Percentiles rank a stretch among this genome's conserved stretches.
These are phyloP conservation scores for Blattamonas nauphoetae DNA, from an alignment of 78 protist species.

Conservation along the genomic window DNA sequence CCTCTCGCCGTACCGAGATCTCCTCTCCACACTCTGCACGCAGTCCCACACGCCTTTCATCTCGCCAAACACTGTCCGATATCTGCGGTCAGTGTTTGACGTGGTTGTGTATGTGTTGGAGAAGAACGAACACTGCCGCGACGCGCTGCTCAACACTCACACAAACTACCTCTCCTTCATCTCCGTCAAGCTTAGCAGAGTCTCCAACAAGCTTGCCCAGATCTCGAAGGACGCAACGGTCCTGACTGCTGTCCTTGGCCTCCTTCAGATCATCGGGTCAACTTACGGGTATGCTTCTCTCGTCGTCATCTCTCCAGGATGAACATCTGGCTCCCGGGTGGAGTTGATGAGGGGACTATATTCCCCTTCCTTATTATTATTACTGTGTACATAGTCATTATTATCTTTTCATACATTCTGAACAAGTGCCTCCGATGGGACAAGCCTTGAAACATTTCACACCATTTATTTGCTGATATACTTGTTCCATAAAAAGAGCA, in stretches of 20 bases:
- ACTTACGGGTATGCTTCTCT: background rate
- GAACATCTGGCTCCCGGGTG: background rate
- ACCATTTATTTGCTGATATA: no score
- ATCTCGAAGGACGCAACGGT: background rate
- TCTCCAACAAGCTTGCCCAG: background rate
- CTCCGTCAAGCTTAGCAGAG: background rate
- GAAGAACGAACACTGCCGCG: background rate
- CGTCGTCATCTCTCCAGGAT: background rate
- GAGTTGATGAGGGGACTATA: background rate
- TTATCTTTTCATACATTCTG: background rate
- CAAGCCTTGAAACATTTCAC: no score
- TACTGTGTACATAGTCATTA: background rate
- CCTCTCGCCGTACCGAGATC: background rate
- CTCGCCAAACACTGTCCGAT: background rate
- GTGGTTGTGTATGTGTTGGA: background rate
- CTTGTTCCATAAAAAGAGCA: no score
- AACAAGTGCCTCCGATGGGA: background rate
- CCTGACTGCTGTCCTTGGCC: background rate
- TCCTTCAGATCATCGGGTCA: background rate
- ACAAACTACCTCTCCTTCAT: background rate
- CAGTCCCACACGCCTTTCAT: background rate
- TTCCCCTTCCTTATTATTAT: background rate
- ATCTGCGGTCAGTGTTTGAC: background rate
- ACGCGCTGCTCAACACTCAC: background rate
- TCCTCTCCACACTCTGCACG: background rate